phyloP scores from a whole-genome alignment of 1,139 yeast species.

The Neolecta irregularis region DNA sequence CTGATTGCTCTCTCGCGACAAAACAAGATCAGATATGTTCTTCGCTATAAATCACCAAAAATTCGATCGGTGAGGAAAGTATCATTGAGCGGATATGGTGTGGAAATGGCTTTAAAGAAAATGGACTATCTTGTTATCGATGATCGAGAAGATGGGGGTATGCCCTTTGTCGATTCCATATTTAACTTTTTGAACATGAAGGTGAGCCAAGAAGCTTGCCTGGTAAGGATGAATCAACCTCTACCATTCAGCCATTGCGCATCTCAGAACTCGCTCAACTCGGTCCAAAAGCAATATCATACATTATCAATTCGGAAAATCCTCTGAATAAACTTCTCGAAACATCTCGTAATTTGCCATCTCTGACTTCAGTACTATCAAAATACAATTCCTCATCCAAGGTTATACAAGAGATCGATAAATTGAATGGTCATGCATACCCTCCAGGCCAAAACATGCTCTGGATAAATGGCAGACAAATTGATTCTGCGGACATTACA shows the following conservation, averaged over 20 bases:
- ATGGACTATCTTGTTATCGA: conserved; percentile 51
- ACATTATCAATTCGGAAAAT: conserved; percentile 19
- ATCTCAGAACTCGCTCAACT: conserved; percentile 21
- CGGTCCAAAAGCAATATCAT: conserved; percentile 23
- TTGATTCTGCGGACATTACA: conserved; percentile 16
- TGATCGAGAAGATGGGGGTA: conserved; percentile 32
- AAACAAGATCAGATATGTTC: conserved; percentile 56
- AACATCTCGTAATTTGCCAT: conserved; percentile 25
- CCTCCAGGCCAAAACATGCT: conserved; percentile 25
- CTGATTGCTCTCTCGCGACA: conserved; percentile 43
- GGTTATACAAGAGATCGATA: conserved; percentile 18
- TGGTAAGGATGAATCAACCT: too few species aligned
- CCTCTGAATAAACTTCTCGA: conserved; percentile 23
- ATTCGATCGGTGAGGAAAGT: conserved; percentile 22
- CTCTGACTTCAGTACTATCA: conserved; percentile 18
- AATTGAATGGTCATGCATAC: conserved; percentile 15
- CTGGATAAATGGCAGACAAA: conserved; percentile 26
- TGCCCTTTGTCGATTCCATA: conserved; percentile 7
- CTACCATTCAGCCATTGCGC: conserved; percentile 16
- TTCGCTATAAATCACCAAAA: conserved; percentile 47
- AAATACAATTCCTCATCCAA: conserved; percentile 13
- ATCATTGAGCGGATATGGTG: conserved; percentile 49
- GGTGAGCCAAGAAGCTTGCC: too few species aligned
- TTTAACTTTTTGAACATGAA: too few species aligned
- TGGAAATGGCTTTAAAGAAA: conserved; percentile 42